phyloP scores from a whole-genome alignment of 345 rosid genomes.

The Isatis tinctoria region DNA sequence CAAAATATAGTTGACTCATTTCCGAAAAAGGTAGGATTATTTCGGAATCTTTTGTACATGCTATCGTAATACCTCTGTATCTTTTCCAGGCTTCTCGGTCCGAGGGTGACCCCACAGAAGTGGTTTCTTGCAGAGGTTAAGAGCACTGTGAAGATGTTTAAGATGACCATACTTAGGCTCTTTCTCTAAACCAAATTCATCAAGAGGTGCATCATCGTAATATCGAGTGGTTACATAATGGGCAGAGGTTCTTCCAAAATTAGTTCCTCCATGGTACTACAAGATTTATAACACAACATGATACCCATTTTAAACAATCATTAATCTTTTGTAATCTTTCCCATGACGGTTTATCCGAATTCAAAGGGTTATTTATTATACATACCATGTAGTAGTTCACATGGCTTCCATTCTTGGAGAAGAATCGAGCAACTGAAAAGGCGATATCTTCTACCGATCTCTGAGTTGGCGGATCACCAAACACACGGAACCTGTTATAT shows the following conservation, averaged over 20 bases:
- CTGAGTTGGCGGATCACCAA: conserved; percentile 48
- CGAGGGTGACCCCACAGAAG: conserved; percentile 57
- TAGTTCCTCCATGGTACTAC: conserved; percentile 96
- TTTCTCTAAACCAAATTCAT: conserved; percentile 75
- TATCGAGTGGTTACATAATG: conserved; percentile 83
- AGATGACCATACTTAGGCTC: conserved; percentile 88
- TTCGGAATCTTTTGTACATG: too few relatives aligned
- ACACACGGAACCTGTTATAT: conserved; percentile 48
- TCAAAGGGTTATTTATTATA: not conserved
- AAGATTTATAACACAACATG: conserved; percentile 5
- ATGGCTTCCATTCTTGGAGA: conserved; percentile 77
- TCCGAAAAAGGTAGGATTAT: too few relatives aligned
- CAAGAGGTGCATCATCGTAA: conserved; percentile 98
- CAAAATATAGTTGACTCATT: not conserved
- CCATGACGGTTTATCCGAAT: not conserved
- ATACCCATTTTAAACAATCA: not conserved
- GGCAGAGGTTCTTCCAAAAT: conserved; percentile 74
- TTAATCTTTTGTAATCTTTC: not conserved
- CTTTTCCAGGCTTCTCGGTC: conserved; percentile 26
- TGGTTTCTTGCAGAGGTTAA: conserved; percentile 64
- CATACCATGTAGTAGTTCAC: conserved; percentile 91
- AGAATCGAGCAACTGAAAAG: conserved; percentile 70
- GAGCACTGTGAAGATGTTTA: conserved; percentile 71
- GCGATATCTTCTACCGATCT: conserved; percentile 86
- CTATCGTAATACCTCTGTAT: conserved; percentile 47